Percentiles rank a stretch among this genome's conserved stretches.
These are phyloP conservation scores for Ambrosia artemisiifolia DNA, from an alignment of 129 eudicot species.

Conservation along the genomic window DNA sequence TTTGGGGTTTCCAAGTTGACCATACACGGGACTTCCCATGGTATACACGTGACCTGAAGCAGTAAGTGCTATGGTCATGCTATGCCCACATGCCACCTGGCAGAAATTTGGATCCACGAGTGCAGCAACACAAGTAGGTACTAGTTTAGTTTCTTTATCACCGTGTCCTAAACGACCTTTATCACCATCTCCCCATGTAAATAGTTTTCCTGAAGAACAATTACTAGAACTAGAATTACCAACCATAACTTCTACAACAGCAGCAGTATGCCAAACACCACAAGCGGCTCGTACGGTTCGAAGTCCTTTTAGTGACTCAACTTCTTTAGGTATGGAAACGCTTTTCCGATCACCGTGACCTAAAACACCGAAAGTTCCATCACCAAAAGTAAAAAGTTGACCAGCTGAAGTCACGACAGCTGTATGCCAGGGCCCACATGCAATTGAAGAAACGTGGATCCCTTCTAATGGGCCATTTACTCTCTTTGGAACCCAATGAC, in stretches of 20 bases:
- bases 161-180: constrained; percentile 82
- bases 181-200: constrained; percentile 98
- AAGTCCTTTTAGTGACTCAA: constrained; percentile 62
- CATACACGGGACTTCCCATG: constrained; percentile 75
- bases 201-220: constrained; percentile 58
- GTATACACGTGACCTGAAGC: constrained; percentile 69
- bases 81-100: constrained; percentile 75
- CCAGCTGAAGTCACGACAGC: constrained; percentile 74
- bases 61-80: constrained; percentile 63
- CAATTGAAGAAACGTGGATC: constrained; percentile 52
- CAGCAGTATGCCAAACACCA: constrained; percentile 98
- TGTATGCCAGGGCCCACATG: constrained; percentile 99
- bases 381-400: constrained; percentile 81
- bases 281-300: constrained; percentile 72
- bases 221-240: constrained; percentile 37
- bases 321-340: constrained; percentile 62
- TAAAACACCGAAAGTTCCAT: constrained; percentile 85
- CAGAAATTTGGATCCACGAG: constrained; percentile 49
- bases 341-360: constrained; percentile 73
- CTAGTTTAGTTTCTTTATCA: constrained; percentile 55
- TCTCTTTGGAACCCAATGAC: constrained; percentile 84
- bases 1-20: constrained; percentile 58
- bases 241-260: constrained; percentile 59
- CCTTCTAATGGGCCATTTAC: constrained; percentile 75
- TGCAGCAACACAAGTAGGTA: constrained; percentile 59